These are phyloP conservation scores for Bruguiera sexangula DNA, from an alignment of 345 rosid species.

Conservation along the genomic window DNA sequence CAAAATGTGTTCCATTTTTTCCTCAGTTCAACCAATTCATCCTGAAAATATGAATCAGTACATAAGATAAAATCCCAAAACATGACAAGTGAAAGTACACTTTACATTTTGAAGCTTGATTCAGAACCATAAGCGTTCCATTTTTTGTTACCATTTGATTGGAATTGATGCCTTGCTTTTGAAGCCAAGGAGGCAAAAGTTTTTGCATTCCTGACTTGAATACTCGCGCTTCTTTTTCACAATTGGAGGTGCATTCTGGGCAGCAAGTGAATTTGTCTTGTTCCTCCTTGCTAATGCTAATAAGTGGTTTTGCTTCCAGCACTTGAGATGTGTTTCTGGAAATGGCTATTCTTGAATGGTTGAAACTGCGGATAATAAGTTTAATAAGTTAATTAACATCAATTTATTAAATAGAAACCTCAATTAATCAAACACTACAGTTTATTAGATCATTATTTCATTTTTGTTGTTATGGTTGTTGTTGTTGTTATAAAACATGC, in stretches of 20 bases:
- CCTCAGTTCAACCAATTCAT: conserved; percentile 49
- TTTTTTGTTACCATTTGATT: conserved; percentile 48
- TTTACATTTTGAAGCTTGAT: not conserved
- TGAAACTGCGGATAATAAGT: conserved; percentile 34
- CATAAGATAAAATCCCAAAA: not conserved
- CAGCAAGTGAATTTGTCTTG: conserved; percentile 56
- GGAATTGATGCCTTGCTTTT: conserved; percentile 37
- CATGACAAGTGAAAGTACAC: not conserved
- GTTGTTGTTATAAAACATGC: too few relatives aligned
- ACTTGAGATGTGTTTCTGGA: conserved; percentile 35
- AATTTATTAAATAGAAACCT: not conserved
- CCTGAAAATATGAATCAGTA: conserved; percentile 33
- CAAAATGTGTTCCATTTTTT: conserved; percentile 76
- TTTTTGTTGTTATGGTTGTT: not conserved
- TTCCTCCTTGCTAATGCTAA: conserved; percentile 39
- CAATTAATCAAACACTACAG: not conserved
- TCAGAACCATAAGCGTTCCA: not conserved
- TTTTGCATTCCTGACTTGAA: conserved; percentile 51
- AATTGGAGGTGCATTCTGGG: conserved; percentile 66
- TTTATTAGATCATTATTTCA: not conserved
- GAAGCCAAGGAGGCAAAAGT: conserved; percentile 67
- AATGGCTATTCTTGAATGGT: conserved; percentile 38
- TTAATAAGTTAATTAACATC: not conserved
- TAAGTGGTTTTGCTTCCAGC: conserved; percentile 50
- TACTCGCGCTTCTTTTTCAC: conserved; percentile 63